A percentile compares a stretch with the other conserved stretches of the same genome.
These are phyloP conservation scores for Dioscorea cayenensis DNA, from an alignment of 116 monocot species.

Conservation along the genomic window DNA sequence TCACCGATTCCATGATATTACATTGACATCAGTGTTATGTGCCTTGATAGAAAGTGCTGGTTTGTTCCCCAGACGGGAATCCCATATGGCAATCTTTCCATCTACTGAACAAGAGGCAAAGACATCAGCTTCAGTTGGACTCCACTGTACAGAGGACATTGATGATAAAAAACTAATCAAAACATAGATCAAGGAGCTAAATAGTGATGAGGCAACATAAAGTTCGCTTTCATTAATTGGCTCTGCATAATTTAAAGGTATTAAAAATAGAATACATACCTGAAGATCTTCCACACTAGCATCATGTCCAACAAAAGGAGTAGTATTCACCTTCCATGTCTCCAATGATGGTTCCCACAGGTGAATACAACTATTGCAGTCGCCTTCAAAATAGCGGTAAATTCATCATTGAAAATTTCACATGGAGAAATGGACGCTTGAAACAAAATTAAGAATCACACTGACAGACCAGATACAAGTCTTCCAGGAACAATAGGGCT, in stretches of 20 bases:
- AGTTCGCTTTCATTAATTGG: not conserved
- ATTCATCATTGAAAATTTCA: not conserved
- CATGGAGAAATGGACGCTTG: not conserved
- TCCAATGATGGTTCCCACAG: constrained; percentile 86
- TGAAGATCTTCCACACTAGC: constrained; percentile 97
- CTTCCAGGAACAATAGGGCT: constrained; percentile 87
- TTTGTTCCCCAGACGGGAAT: constrained; percentile 62
- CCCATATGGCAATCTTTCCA: constrained; percentile 80
- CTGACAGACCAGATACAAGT: constrained; percentile 68
- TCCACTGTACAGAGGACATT: constrained; percentile 52
- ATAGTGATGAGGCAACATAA: not conserved
- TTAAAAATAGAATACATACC: constrained; percentile 20
- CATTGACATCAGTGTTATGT: constrained; percentile 82
- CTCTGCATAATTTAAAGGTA: not conserved
- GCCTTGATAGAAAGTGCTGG: constrained; percentile 83
- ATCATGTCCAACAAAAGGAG: constrained; percentile 77
- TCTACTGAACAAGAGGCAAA: constrained; percentile 97
- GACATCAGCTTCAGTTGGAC: constrained; percentile 91
- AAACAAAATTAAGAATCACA: not conserved
- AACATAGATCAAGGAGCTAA: not conserved
- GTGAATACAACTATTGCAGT: constrained; percentile 72
- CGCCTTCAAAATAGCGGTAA: constrained; percentile 40
- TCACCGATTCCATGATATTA: constrained; percentile 95
- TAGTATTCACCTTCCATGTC: constrained; percentile 75
- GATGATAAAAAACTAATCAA: not conserved